Conservation (phyloP, 768 basidiomycete species). For the Phanerodontia chrysosporium region DNA sequence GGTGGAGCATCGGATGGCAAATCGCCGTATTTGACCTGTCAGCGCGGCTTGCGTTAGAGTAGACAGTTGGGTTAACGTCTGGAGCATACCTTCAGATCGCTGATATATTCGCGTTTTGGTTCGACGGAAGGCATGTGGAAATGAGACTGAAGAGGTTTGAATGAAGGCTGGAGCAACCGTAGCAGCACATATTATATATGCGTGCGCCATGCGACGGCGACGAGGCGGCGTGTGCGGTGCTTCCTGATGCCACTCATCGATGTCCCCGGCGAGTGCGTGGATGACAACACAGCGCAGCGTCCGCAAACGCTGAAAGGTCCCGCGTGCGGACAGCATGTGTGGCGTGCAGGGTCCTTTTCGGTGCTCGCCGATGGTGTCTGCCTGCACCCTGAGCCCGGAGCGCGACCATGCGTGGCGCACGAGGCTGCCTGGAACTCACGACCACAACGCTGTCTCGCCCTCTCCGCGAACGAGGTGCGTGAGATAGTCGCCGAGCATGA, state of each 20-base stretch:
- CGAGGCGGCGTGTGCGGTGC: background rate
- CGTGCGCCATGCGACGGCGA: background rate
- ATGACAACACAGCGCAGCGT: background rate
- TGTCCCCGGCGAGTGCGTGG: background rate
- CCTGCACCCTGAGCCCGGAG: no score
- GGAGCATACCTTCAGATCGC: constrained; percentile 1
- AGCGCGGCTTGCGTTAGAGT: background rate
- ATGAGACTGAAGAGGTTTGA: background rate
- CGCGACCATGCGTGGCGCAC: no score
- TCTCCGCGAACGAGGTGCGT: no score
- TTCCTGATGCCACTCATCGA: background rate
- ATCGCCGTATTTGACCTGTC: constrained; percentile 9
- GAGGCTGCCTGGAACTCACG: no score
- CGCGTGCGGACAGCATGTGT: no score
- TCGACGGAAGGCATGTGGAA: background rate
- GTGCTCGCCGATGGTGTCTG: no score
- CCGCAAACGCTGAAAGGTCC: no score
- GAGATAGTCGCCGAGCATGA: no score
- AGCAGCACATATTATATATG: background rate
- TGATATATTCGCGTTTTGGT: constrained; percentile 1
- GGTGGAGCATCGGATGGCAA: background rate
- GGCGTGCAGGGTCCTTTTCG: no score
- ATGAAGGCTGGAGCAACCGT: background rate
- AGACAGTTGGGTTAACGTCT: background rate
- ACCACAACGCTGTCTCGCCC: no score